Conservation (phyloP, 257 asterid species). For the Ajuga chamaepitys region DNA sequence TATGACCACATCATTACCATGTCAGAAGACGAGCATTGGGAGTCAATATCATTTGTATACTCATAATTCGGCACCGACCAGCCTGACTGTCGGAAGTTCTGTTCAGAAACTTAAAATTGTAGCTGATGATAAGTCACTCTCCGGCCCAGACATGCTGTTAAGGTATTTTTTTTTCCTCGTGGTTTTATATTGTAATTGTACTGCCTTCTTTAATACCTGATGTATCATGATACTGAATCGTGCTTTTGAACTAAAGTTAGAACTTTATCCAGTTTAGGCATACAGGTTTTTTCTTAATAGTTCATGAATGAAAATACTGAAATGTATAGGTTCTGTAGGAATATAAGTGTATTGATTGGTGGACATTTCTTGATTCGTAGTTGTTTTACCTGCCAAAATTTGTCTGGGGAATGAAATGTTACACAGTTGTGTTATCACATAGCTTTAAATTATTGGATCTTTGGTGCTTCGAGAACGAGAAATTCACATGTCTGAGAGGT, state of each 20-base stretch:
- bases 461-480: too few relatives aligned
- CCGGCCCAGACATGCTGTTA: constrained; percentile 15
- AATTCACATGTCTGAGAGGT: too few relatives aligned
- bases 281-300: neutral
- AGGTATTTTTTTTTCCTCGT: constrained; percentile 34
- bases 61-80: constrained; percentile 4
- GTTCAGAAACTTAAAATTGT: constrained; percentile 16
- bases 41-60: neutral
- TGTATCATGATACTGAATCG: neutral
- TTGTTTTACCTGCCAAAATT: too few relatives aligned
- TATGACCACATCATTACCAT: constrained; percentile 12
- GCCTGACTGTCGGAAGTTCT: constrained; percentile 18
- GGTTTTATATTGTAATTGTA: neutral
- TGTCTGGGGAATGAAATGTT: too few relatives aligned
- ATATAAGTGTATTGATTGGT: too few relatives aligned
- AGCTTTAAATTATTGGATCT: too few relatives aligned
- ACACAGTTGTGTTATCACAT: too few relatives aligned
- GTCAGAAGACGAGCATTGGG: constrained; percentile 11
- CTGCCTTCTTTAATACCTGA: neutral
- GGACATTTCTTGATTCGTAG: too few relatives aligned
- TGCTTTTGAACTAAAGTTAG: neutral
- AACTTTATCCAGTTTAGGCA: neutral
- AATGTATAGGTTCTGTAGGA: too few relatives aligned
- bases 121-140: constrained; percentile 18
- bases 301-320: neutral